These are phyloP conservation scores for Russula earlei DNA, from an alignment of 768 basidiomycete genomes.

Conservation along the genomic window DNA sequence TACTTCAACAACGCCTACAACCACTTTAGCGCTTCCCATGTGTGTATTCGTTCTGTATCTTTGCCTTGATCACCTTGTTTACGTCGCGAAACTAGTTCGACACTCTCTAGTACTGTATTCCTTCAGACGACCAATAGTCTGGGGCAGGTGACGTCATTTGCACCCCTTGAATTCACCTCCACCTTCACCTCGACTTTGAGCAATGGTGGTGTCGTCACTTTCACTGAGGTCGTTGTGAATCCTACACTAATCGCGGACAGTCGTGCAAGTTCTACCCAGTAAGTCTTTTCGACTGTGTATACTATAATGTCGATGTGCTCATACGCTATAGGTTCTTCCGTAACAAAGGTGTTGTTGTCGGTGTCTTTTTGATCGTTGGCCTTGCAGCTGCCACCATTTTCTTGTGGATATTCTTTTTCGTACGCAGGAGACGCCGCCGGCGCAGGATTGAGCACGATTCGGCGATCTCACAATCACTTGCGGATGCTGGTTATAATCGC, in stretches of 20 bases:
- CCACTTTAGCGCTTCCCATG: background rate
- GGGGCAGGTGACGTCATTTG: constrained; percentile 39
- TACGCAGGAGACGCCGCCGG: constrained; percentile 55
- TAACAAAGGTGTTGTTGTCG: constrained; percentile 86
- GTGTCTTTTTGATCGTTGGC: constrained; percentile 85
- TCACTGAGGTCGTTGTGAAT: constrained; percentile 59
- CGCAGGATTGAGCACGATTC: constrained; percentile 57
- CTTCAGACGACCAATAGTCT: constrained; percentile 50
- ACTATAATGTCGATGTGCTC: background rate
- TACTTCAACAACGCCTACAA: background rate
- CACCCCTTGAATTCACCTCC: constrained; percentile 51
- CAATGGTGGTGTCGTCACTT: constrained; percentile 44
- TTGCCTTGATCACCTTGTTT: constrained; percentile 9
- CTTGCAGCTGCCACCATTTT: constrained; percentile 61
- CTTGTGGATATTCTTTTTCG: constrained; percentile 61
- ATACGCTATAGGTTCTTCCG: constrained; percentile 59
- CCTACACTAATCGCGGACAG: constrained; percentile 56
- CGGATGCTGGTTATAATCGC: constrained; percentile 62
- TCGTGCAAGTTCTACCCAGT: constrained; percentile 40
- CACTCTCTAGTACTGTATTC: constrained; percentile 43
- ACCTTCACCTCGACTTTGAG: constrained; percentile 44
- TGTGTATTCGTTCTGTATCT: constrained; percentile 23
- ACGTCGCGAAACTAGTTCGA: constrained; percentile 34
- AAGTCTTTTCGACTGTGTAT: constrained; percentile 2
- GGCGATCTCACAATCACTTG: constrained; percentile 60